Base-by-base conservation (phyloP, 139 green algal genomes). In the Parachlorella kessleri region DNA sequence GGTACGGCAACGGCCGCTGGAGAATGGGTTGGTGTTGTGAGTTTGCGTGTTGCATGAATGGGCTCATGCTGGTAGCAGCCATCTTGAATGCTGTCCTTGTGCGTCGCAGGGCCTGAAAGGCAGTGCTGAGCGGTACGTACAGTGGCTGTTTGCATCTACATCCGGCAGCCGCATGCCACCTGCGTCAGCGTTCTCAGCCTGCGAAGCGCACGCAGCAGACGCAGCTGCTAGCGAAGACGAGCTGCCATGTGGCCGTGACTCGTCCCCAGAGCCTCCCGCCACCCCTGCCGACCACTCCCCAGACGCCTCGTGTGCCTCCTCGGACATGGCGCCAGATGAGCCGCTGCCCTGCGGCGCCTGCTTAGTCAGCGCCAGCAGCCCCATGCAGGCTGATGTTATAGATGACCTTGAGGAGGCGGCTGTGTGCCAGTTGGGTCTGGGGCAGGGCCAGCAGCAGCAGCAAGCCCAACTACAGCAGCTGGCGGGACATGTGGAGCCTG, bases 71-170 rank as follows among this genome's bases (percentile, higher is more conserved):
- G n/a, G n/a, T n/a, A n/a, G n/a, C n/a, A n/a, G n/a, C n/a, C n/a
- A n/a, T n/a, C n/a, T n/a, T n/a, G n/a, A n/a, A n/a, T n/a, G n/a
- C n/a, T n/a, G n/a, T n/a, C n/a, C n/a, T 59, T 14, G 14, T 59
- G 48, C 48, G 14, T 18, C 21, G 48, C 48, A 59, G 48, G 48
- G 48, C 4, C 53, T 93, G 78, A 72, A 77, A 54, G 81, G 80
- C 9, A 80, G 72, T 3, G 71, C 86, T 7, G 55, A 78, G n/a
- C 72, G 82, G 0, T 93, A 96, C 76, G 90, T 94, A 1, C 36
- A 71, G 38, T 79, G 82, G 24, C 77, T 96, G 70, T 75, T 93
- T 24, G 72, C 67, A 0, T 84, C 89, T n/a, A 97, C 92, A 0
- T 81, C 83, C 1, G 93, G 93, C 8, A 94, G 94, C 83, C 72